Evolutionary conservation across 2,329 filamentous ascomycete genomes (phyloP), one percentile per base, ranked within the genome.

Genomic region (Colletotrichum neosansevieriae): DNA sequence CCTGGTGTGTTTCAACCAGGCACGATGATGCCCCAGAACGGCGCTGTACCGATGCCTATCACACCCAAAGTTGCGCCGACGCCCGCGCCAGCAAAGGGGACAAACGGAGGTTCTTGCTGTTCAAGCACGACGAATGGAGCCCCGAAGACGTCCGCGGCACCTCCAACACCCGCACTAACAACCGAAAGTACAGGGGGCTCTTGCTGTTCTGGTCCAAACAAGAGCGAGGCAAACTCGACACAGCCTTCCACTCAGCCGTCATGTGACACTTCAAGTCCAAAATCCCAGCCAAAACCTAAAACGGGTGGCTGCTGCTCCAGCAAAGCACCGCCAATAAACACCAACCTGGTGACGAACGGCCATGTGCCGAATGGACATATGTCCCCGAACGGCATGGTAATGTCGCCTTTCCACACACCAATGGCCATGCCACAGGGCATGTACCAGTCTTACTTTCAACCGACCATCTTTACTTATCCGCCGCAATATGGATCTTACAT

Each of bases 401-500:
- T 81, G 71, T 69, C 76, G 6, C 77, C 79, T 2, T 82, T 80
- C 53, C 78, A 78, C 42, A 62, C 76, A 3, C 74, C 78, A 0
- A 75, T 80, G 29, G 72, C 76, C 53, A 76, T 83, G 73, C 75
- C 77, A 1, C 79, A 80, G 58, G 77, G 79, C 67, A 77, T 82
- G 69, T 81, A 79, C 69, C 74, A 42, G n/a, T 62, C 77, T 6
- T 82, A 79, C 73, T 83, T 80, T 58, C 82, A 83, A 40, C 80
- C 81, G 2, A 83, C 81, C 15, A 76, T 86, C 15, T 87, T 85
- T 70, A 83, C 83, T 9, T 87, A 87, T 58, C 85, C 86, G 4
- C 79, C 85, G 3, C 81, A 85, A 21, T 86, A 85, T 73, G 86
- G 86, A 7, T 87, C 86, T 0, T 87, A 82, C 71, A 79, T 85